Evolutionary conservation across 305 asterid species (phyloP).

Genomic region (Fraxinus dipetala): DNA sequence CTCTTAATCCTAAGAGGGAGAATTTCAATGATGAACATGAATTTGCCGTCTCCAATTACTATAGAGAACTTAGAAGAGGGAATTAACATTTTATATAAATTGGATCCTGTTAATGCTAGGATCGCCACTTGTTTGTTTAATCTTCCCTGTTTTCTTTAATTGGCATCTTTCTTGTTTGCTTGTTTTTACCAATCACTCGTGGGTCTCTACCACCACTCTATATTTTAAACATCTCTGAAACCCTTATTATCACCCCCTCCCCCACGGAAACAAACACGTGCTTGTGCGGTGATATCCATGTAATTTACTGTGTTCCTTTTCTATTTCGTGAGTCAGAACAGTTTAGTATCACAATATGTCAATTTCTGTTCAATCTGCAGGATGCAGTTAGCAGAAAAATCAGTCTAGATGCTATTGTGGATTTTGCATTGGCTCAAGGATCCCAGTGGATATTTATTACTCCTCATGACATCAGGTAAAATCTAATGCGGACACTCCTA

Average conservation of each 20-base stretch:
- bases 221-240: background rate
- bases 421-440: conserved; percentile 83
- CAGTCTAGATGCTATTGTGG: conserved; percentile 80
- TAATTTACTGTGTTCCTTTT: background rate
- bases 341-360: background rate
- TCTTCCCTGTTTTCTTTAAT: background rate
- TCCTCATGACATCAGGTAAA: conserved; percentile 88
- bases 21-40: background rate
- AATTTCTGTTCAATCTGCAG: conserved; percentile 39
- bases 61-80: background rate
- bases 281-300: background rate
- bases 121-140: background rate
- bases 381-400: conserved; percentile 96
- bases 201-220: background rate
- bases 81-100: background rate
- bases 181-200: background rate
- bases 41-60: background rate
- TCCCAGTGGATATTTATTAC: conserved; percentile 96
- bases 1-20: background rate
- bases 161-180: background rate
- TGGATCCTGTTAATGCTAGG: conserved; percentile 1
- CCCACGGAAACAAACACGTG: background rate
- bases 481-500: background rate
- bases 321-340: background rate
- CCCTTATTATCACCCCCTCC: background rate